Evolutionary conservation across 192 early-diverging fungal species (phyloP), one percentile per base, ranked within the genome.

Genomic region (Mortierella hygrophila): DNA sequence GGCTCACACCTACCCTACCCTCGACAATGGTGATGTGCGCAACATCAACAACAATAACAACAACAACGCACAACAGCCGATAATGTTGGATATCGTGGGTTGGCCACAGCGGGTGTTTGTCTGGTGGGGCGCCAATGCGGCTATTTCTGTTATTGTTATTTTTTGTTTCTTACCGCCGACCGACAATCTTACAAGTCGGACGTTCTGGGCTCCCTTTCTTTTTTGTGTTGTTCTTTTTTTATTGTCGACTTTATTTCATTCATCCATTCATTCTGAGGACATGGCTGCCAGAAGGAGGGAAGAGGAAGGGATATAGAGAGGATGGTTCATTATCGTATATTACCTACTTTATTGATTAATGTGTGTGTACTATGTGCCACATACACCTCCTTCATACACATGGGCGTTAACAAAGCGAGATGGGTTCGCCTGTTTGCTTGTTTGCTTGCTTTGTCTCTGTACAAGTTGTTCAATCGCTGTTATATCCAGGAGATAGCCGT

Each of bases 21-120:
- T 65, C 13, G 29, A 29, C 49, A 0, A 52, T 52, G 49, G 18
- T 52, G 49, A 52, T 52, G 49, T 52, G 49, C 49, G 18, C 18
- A 52, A 52, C 18, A 52, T 3, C 49, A 52, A 57, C 55, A 57
- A n/a, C 55, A 57, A n/a, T 3, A 1, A 23, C 0, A 26, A 57
- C 23, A 57, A 23, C 20, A 57, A 26, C n/a, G 9, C 6, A 23
- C 20, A 26, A 26, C n/a, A n/a, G 23, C 21, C n/a, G 23, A 57
- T 10, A 11, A 65, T 65, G 0, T 11, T 32, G 26, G 55, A 23
- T 65, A 29, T 65, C 49, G 60, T 32, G 60, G n/a, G 55, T 57
- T 57, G 60, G 60, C 60, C 60, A 65, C 60, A 65, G 60, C 60
- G 60, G 60, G 4, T 65, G 60, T 65, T 65, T 65, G 9, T 46